phyloP scores from a whole-genome alignment of 1,284 basidiomycete genomes.

The Austroboletus novae-zelandiae region DNA sequence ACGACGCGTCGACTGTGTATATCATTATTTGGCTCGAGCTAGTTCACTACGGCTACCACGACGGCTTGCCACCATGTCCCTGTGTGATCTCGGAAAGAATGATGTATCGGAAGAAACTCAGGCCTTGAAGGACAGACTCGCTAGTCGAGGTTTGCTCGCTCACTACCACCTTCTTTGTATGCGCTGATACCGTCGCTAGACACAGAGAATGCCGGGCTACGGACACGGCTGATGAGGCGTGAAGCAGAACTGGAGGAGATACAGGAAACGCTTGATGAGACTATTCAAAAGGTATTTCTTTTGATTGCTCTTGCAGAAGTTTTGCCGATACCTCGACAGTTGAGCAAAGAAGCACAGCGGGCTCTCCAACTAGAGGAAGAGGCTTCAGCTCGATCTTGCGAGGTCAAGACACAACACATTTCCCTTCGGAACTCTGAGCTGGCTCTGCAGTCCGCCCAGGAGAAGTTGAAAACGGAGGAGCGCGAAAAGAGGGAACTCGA shows the following conservation, averaged over 20 bases:
- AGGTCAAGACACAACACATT: conserved; percentile 55
- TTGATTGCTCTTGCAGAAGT: conserved; percentile 7
- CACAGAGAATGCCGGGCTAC: conserved; percentile 54
- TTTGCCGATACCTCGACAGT: conserved; percentile 36
- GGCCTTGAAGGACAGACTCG: conserved; percentile 55
- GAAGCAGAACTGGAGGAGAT: conserved; percentile 54
- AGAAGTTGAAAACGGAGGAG: conserved; percentile 51
- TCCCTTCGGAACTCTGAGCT: conserved; percentile 52
- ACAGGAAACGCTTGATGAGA: conserved; percentile 51
- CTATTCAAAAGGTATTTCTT: conserved; percentile 53
- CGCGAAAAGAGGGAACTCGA: conserved; percentile 54
- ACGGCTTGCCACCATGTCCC: conserved; percentile 44
- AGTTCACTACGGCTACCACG: conserved; percentile 12
- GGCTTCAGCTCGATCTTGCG: conserved; percentile 46
- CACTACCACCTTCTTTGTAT: neutral
- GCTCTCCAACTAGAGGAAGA: conserved; percentile 53
- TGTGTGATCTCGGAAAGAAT: conserved; percentile 55
- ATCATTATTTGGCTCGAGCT: conserved; percentile 23
- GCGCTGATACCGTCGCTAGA: conserved; percentile 36
- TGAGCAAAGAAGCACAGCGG: conserved; percentile 57
- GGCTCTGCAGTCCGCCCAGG: conserved; percentile 46
- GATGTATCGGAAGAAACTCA: conserved; percentile 61
- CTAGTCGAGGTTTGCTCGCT: conserved; percentile 52
- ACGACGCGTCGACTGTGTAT: conserved; percentile 26
- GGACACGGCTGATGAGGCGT: conserved; percentile 54